These are phyloP conservation scores for Phytophthora pini DNA, from an alignment of 352 stramenopile genomes.

Conservation along the genomic window DNA sequence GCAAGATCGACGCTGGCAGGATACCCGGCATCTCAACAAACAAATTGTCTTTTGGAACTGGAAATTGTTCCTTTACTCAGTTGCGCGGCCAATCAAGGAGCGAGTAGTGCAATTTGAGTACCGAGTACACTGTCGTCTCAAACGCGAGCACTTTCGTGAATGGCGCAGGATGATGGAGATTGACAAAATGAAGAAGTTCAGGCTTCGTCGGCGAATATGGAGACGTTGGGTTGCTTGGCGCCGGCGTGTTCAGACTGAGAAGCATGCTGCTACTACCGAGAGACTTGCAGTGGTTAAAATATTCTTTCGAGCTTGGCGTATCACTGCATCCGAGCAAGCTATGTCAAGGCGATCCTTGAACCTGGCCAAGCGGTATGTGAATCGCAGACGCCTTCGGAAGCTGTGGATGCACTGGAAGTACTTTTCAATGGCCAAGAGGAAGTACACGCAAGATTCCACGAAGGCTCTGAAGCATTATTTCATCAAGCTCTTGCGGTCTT, in stretches of 20 bases:
- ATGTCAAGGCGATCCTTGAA: constrained; percentile 51
- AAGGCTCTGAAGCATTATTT: constrained; percentile 86
- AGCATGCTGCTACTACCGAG: constrained; percentile 24
- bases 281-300: constrained; percentile 31
- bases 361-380: constrained; percentile 67
- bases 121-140: constrained; percentile 4
- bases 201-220: constrained; percentile 45
- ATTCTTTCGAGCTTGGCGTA: constrained; percentile 55
- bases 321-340: constrained; percentile 40
- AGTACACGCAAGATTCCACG: constrained; percentile 70
- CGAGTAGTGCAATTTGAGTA: constrained; percentile 16
- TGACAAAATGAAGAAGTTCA: constrained; percentile 21
- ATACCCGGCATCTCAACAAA: constrained; percentile 18
- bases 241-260: constrained; percentile 23
- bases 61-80: constrained; percentile 53
- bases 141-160: constrained; percentile 23
- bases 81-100: constrained; percentile 40
- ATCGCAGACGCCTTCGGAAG: constrained; percentile 65
- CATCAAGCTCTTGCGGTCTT: constrained; percentile 61
- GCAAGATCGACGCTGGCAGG: constrained; percentile 31
- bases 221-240: constrained; percentile 39
- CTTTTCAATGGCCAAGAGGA: constrained; percentile 68
- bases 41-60: constrained; percentile 52
- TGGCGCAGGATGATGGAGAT: constrained; percentile 43
- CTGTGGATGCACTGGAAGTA: constrained; percentile 85